Evolutionary conservation across 2,329 filamentous ascomycete species (phyloP).

Genomic region (Parastagonospora avenae): DNA sequence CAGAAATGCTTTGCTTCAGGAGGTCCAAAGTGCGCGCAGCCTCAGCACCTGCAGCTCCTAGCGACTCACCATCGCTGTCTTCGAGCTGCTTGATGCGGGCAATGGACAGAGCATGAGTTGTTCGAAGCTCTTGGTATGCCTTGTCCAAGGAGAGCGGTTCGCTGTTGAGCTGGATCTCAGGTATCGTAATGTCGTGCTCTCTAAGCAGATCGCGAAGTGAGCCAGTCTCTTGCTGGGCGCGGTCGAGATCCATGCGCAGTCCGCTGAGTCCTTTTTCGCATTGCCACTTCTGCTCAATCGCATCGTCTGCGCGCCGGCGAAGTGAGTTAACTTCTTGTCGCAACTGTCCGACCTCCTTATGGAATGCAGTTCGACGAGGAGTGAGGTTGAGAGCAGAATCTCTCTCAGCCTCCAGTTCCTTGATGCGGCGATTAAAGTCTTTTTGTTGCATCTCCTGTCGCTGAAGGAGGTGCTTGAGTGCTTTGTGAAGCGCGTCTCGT

Average conservation of each 20-base stretch:
- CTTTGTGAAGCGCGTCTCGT: slow-evolving; percentile 86
- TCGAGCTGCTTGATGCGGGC: slow-evolving; percentile 70
- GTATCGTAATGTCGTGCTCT: slow-evolving; percentile 81
- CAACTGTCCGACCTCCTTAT: slow-evolving; percentile 78
- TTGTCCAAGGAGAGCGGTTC: slow-evolving; percentile 72
- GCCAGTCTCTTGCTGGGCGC: slow-evolving; percentile 88
- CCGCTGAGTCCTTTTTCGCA: slow-evolving; percentile 88
- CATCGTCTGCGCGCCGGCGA: slow-evolving; percentile 87
- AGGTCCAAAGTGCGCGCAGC: slow-evolving; percentile 67
- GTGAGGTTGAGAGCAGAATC: slow-evolving; percentile 72
- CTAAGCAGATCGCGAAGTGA: slow-evolving; percentile 78
- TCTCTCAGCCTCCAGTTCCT: slow-evolving; percentile 76
- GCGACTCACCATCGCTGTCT: slow-evolving; percentile 50
- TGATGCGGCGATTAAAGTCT: slow-evolving; percentile 81
- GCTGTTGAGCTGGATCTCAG: slow-evolving; percentile 59
- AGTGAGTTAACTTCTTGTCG: slow-evolving; percentile 84
- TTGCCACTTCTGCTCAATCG: slow-evolving; percentile 93
- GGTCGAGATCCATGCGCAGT: slow-evolving; percentile 94
- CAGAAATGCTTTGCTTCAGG: slow-evolving; percentile 70
- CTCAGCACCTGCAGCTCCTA: slow-evolving; percentile 49
- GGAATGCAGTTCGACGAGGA: slow-evolving; percentile 77
- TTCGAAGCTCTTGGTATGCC: slow-evolving; percentile 76
- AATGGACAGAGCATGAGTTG: slow-evolving; percentile 70
- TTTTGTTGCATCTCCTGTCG: slow-evolving; percentile 84
- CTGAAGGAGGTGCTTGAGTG: slow-evolving; percentile 82